Percentiles rank a stretch among this genome's conserved stretches.
phyloP scores from a whole-genome alignment of 495 filamentous ascomycete species.

The Rostrohypoxylon terebratum region DNA sequence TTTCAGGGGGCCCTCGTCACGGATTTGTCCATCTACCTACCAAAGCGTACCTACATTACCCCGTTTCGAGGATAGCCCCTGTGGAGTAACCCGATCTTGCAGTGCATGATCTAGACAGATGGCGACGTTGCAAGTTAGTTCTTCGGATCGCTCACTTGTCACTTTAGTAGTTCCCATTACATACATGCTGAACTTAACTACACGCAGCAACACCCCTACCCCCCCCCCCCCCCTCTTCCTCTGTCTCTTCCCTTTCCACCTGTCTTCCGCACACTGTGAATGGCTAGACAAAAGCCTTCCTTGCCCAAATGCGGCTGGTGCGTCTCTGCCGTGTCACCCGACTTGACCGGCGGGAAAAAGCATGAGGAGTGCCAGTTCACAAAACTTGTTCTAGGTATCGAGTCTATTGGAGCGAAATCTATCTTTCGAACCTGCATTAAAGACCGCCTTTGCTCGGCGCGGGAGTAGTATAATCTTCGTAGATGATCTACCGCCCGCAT shows the following conservation, averaged over 20 bases:
- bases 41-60: constrained; percentile 8
- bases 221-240: too few relatives aligned
- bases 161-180: constrained; percentile 24
- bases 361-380: constrained; percentile 4
- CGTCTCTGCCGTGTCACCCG: constrained; percentile 35
- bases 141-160: constrained; percentile 43
- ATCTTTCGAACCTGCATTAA: constrained; percentile 10
- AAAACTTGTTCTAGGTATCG: constrained; percentile 5
- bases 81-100: constrained; percentile 53
- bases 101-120: constrained; percentile 49
- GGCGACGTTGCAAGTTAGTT: constrained; percentile 26
- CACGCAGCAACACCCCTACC: too few relatives aligned
- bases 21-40: not conserved
- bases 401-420: constrained; percentile 10
- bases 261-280: constrained; percentile 2
- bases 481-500: constrained; percentile 15
- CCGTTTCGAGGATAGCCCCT: constrained; percentile 34
- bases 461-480: not conserved
- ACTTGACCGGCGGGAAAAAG: constrained; percentile 14
- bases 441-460: not conserved
- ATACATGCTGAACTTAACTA: constrained; percentile 5
- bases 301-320: constrained; percentile 29
- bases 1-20: constrained; percentile 1
- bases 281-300: constrained; percentile 13
- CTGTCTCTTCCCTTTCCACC: not conserved